Conservation (phyloP, 2,329 filamentous ascomycete species). For the Orbilia ellipsospora region DNA sequence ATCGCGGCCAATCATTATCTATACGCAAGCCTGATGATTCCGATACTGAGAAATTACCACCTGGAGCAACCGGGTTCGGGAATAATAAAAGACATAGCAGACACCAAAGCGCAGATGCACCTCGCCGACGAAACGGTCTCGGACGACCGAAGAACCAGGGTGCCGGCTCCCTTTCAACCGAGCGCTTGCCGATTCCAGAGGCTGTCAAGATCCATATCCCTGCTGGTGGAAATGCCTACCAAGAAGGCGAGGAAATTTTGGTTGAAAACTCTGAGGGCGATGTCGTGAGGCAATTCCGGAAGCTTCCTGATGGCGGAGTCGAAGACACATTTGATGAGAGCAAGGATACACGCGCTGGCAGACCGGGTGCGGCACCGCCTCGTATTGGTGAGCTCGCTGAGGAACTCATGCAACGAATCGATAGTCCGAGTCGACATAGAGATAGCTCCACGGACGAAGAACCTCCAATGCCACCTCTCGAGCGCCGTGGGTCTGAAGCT, state of each 20-base stretch:
- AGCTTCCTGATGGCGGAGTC: slow-evolving; percentile 44
- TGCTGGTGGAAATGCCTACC: slow-evolving; percentile 54
- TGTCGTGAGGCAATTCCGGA: slow-evolving; percentile 57
- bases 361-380: slow-evolving; percentile 32
- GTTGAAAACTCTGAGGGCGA: slow-evolving; percentile 58
- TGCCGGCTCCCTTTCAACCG: slow-evolving; percentile 60
- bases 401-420: slow-evolving; percentile 33
- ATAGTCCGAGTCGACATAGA: slow-evolving; percentile 51
- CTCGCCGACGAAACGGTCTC: slow-evolving; percentile 65
- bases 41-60: slow-evolving; percentile 69
- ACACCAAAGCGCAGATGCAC: slow-evolving; percentile 87
- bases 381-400: slow-evolving; percentile 25
- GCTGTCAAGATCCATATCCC: slow-evolving; percentile 44
- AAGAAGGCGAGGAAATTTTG: slow-evolving; percentile 58
- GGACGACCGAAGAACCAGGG: slow-evolving; percentile 63
- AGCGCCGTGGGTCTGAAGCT: slow-evolving; percentile 60
- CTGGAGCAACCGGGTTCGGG: slow-evolving; percentile 80
- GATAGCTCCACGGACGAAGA: slow-evolving; percentile 22
- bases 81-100: slow-evolving; percentile 85
- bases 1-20: slow-evolving; percentile 85
- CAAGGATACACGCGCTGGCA: slow-evolving; percentile 46
- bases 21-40: slow-evolving; percentile 73
- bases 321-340: slow-evolving; percentile 49
- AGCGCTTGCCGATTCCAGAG: slow-evolving; percentile 58
- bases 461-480: neutral